Percentiles rank a stretch among this genome's conserved stretches.
Evolutionary conservation across 768 basidiomycete genomes (phyloP).

Genomic region (Lentinula edodes): DNA sequence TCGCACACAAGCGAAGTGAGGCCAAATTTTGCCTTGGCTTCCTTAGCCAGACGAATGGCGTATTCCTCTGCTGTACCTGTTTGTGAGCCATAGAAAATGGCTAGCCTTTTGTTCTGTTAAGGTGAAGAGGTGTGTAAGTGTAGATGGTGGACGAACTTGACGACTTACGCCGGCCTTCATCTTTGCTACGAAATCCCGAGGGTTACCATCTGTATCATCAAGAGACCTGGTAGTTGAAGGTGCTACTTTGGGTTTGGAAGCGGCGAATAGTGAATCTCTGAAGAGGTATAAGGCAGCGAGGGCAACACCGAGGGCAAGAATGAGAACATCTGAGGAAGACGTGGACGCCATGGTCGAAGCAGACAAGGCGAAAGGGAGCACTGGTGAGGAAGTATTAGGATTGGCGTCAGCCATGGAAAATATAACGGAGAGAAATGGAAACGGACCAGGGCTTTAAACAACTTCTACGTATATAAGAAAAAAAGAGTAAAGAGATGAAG

Average conservation of each 20-base stretch:
- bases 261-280: conserved; percentile 70
- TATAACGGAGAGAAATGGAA: neutral
- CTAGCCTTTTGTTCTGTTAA: conserved; percentile 86
- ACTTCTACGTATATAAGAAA: neutral
- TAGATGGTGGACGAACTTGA: neutral
- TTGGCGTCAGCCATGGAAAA: conserved; percentile 4
- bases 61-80: conserved; percentile 99
- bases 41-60: conserved; percentile 95
- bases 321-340: conserved; percentile 65
- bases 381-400: conserved; percentile 29
- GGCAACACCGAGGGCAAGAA: conserved; percentile 69
- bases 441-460: conserved; percentile 3
- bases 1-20: conserved; percentile 95
- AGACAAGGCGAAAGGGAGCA: conserved; percentile 26
- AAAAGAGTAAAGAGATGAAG: neutral
- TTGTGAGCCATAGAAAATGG: conserved; percentile 98
- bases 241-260: conserved; percentile 56
- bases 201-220: conserved; percentile 70
- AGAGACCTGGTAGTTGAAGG: conserved; percentile 37
- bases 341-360: conserved; percentile 47
- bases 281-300: conserved; percentile 80
- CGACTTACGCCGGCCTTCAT: conserved; percentile 86
- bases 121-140: neutral
- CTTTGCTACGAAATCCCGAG: conserved; percentile 91
- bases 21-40: conserved; percentile 94